phyloP scores from a whole-genome alignment of 2,329 filamentous ascomycete species.

The Pezicula neosporulosa region DNA sequence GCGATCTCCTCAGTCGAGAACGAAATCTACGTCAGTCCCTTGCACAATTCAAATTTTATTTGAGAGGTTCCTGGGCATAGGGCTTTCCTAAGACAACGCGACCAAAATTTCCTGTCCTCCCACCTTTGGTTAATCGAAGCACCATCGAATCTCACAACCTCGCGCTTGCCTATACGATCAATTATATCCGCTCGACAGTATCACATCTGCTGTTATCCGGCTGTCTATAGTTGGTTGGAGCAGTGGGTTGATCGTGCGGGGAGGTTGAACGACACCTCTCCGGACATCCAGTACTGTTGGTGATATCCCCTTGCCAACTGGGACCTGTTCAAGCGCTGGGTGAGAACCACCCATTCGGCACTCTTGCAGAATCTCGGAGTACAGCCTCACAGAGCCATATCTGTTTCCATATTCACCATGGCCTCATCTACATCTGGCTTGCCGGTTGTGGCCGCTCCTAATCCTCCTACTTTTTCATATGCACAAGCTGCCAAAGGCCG shows the following conservation, averaged over 20 bases:
- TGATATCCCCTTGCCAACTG: slow-evolving; percentile 19
- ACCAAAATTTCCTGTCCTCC: slow-evolving; percentile 1
- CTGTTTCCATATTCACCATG: slow-evolving; percentile 30
- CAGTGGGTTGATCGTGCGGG: slow-evolving; percentile 26
- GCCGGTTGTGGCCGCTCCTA: slow-evolving; percentile 26
- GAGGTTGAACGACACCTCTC: slow-evolving; percentile 34
- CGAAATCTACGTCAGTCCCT: no score
- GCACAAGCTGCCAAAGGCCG: slow-evolving; percentile 91
- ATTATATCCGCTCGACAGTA: background rate
- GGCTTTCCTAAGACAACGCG: slow-evolving; percentile 2
- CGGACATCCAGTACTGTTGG: slow-evolving; percentile 29
- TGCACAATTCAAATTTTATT: no score
- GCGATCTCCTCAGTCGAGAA: no score
- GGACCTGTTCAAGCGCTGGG: slow-evolving; percentile 11
- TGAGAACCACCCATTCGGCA: slow-evolving; percentile 7
- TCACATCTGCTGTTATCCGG: background rate
- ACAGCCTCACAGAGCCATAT: slow-evolving; percentile 1
- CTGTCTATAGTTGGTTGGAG: slow-evolving; percentile 13
- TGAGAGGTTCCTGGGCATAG: background rate
- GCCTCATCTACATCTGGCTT: slow-evolving; percentile 33
- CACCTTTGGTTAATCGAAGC: background rate
- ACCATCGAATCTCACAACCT: background rate
- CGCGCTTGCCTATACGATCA: background rate
- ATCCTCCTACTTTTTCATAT: slow-evolving; percentile 74
- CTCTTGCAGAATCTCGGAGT: slow-evolving; percentile 6